Evolutionary conservation across 2,329 filamentous ascomycete genomes (phyloP), one percentile per base, ranked within the genome.

Genomic region (Aureobasidium zeae): DNA sequence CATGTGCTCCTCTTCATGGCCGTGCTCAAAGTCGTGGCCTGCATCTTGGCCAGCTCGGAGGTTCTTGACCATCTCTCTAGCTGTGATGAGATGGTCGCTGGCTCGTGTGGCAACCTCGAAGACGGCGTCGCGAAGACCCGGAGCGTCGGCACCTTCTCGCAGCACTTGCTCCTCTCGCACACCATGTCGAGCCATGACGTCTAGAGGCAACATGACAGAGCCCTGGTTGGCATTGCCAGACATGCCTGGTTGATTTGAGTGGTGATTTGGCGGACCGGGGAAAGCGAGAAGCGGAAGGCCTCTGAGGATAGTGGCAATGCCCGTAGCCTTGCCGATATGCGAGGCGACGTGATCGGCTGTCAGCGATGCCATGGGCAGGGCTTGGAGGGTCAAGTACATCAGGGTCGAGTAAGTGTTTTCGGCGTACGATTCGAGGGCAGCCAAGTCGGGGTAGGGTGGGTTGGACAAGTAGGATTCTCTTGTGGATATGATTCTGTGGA

Each of bases 361-460:
- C 55, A 94, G 73, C 1, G 85, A 93, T 8, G 79, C 76, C 56
- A 95, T 70, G 0, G 86, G 83, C 45, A 95, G 66, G 5, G 82
- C 73, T 13, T 86, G 86, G 26, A 96, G 68, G 0, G 83, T 89
- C 49, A 93, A 73, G 61, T 98, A 98, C 64, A 94, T 77, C 32
- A 96, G 70, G 0, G 86, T 94, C 13, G 87, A 87, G 64, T 96
- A 96, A 1, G 91, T 96, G 54, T 87, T 87, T 63, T 98, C 91
- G 1, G 86, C 86, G 57, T 96, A 95, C 34, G 78, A 81, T 57
- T 98, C 91, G 39, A 96, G 66, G 1, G 79, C 74, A 2, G 76
- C 72, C 33, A 96, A 62, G 36, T 68, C 82, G 0, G 83, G 69
- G 56, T 87, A 95, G 0, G 89, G 86, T 16, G 83, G 76, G 59